Conservation (phyloP, 192 early-diverging fungal genomes). For the Cladochytrium replicatum region DNA sequence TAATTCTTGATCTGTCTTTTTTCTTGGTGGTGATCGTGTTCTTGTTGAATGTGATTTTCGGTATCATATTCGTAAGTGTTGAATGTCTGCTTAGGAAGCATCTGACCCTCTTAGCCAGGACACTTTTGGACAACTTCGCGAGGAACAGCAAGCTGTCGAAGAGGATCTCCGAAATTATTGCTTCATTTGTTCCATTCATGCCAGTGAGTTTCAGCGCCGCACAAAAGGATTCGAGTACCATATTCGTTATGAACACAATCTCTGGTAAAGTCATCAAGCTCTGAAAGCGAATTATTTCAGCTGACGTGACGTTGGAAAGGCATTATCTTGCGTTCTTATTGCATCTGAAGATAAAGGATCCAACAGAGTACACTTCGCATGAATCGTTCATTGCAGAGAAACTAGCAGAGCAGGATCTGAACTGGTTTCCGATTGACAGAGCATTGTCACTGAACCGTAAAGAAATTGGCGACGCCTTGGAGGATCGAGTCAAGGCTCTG, state of each 20-base stretch:
- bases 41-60: conserved; percentile 27
- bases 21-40: conserved; percentile 29
- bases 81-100: conserved; percentile 5
- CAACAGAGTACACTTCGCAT: conserved; percentile 29
- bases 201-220: conserved; percentile 25
- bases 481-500: background rate
- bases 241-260: conserved; percentile 22
- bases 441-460: conserved; percentile 18
- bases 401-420: conserved; percentile 14
- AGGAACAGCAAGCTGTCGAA: conserved; percentile 24
- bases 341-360: conserved; percentile 23
- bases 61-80: conserved; percentile 11
- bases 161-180: conserved; percentile 20
- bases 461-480: background rate
- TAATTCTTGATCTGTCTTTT: conserved; percentile 21
- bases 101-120: conserved; percentile 24
- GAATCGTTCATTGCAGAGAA: conserved; percentile 25
- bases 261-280: conserved; percentile 21
- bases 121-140: conserved; percentile 27
- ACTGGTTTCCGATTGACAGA: conserved; percentile 26
- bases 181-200: conserved; percentile 27
- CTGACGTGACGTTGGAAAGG: conserved; percentile 8
- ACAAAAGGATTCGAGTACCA: conserved; percentile 25
- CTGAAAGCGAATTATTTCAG: too few relatives aligned
- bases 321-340: conserved; percentile 30